These are phyloP conservation scores for Citropsis articulata DNA, from an alignment of 345 rosid genomes.

Conservation along the genomic window DNA sequence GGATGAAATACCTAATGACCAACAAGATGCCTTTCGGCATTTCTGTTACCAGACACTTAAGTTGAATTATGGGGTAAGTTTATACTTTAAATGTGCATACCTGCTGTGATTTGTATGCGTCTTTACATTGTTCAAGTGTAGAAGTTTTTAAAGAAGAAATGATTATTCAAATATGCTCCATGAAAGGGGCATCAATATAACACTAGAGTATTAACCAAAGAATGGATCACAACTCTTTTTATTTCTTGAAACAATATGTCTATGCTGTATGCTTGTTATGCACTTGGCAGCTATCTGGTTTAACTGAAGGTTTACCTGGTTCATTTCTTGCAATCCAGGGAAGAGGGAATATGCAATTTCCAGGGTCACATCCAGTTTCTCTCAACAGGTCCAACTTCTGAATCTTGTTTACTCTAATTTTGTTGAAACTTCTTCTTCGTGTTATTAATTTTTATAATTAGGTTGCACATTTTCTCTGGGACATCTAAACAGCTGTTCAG, in stretches of 20 bases:
- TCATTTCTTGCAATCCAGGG: slow-evolving; percentile 43
- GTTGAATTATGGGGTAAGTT: slow-evolving; percentile 54
- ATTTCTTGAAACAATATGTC: background rate
- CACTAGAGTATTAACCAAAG: background rate
- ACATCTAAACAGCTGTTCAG: background rate
- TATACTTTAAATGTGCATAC: background rate
- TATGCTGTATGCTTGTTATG: slow-evolving; percentile 5
- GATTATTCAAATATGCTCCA: background rate
- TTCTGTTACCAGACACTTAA: slow-evolving; percentile 73
- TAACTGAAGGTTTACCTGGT: slow-evolving; percentile 17
- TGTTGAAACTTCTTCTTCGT: slow-evolving; percentile 3
- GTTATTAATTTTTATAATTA: background rate
- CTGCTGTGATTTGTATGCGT: background rate
- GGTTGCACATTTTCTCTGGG: background rate
- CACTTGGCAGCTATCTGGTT: slow-evolving; percentile 8
- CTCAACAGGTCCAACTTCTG: slow-evolving; percentile 56
- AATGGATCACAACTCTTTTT: background rate
- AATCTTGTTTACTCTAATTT: background rate
- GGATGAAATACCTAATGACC: slow-evolving; percentile 89
- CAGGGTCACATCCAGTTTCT: slow-evolving; percentile 90
- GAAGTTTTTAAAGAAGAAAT: background rate
- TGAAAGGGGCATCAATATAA: background rate
- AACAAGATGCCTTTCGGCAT: slow-evolving; percentile 51
- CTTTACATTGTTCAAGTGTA: background rate
- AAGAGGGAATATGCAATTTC: slow-evolving; percentile 65